Conservation (phyloP, 495 filamentous ascomycete species). For the Talaromyces borbonicus region DNA sequence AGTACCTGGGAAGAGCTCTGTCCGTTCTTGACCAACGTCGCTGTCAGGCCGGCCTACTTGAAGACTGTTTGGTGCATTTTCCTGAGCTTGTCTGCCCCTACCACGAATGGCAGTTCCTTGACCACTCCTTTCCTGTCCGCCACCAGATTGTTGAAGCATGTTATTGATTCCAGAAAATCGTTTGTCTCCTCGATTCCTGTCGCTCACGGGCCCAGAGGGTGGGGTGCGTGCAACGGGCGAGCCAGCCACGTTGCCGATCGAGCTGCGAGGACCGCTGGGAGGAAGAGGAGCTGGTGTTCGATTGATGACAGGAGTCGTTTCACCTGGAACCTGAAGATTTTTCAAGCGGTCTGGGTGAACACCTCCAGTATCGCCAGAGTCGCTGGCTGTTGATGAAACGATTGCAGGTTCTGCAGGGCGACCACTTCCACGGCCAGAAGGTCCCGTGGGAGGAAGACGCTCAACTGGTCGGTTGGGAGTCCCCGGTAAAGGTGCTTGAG, state of each 20-base stretch:
- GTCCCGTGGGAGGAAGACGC: constrained; percentile 29
- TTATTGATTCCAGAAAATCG: constrained; percentile 35
- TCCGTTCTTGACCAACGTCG: constrained; percentile 13
- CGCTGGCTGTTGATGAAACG: constrained; percentile 14
- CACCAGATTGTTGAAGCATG: constrained; percentile 34
- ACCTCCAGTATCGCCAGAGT: constrained; percentile 24
- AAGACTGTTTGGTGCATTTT: constrained; percentile 17
- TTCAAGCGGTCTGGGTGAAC: constrained; percentile 44
- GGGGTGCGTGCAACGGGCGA: constrained; percentile 20
- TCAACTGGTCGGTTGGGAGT: constrained; percentile 21
- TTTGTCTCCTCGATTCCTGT: constrained; percentile 33
- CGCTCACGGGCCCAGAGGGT: constrained; percentile 20
- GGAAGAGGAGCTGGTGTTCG: constrained; percentile 20
- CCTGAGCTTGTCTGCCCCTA: constrained; percentile 28
- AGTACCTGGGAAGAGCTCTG: constrained; percentile 17
- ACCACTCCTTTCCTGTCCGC: constrained; percentile 22
- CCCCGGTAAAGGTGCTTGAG: constrained; percentile 12
- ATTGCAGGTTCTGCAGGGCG: constrained; percentile 10
- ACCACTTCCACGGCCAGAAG: constrained; percentile 23
- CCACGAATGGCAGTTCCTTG: constrained; percentile 29
- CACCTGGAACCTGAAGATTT: constrained; percentile 16
- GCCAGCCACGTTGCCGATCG: constrained; percentile 11
- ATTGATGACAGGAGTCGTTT: constrained; percentile 13
- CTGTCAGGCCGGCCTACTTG: constrained; percentile 20
- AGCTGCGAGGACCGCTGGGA: constrained; percentile 32